Conservation (phyloP, 2,329 filamentous ascomycete genomes). For the Hypoxylon rubiginosum region DNA sequence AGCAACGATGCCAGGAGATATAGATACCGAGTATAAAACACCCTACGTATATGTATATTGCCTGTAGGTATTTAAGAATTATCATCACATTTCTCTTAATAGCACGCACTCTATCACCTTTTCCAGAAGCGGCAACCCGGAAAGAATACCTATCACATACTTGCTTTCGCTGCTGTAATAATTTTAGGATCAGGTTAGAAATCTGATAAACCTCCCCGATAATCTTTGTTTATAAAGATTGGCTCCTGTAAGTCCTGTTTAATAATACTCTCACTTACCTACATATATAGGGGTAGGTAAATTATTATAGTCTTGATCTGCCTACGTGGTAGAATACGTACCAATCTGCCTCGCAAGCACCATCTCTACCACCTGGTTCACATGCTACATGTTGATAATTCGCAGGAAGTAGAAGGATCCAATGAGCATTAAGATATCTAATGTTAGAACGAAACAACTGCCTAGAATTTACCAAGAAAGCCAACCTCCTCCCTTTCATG, state of each 20-base stretch:
- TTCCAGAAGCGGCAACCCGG: conserved; percentile 26
- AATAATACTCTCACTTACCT: background rate
- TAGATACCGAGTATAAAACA: background rate
- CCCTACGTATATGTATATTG: background rate
- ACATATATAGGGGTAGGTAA: background rate
- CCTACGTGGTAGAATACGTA: no score
- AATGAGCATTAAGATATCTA: conserved; percentile 1
- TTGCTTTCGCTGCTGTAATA: background rate
- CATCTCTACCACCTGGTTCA: background rate
- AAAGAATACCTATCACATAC: background rate
- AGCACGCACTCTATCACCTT: background rate
- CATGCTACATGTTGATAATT: background rate
- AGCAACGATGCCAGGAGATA: no score
- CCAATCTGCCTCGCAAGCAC: background rate
- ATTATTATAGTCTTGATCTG: background rate
- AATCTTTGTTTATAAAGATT: no score
- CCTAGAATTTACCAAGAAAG: conserved; percentile 7
- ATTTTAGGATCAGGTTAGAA: background rate
- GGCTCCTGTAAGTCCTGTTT: no score
- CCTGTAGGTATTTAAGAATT: background rate
- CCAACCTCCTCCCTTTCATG: conserved; percentile 21
- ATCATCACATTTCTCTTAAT: background rate
- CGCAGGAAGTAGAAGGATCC: background rate
- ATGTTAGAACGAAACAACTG: background rate
- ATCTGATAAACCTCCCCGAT: no score